Conservation (phyloP, 768 basidiomycete species). For the Leccinum boreale region DNA sequence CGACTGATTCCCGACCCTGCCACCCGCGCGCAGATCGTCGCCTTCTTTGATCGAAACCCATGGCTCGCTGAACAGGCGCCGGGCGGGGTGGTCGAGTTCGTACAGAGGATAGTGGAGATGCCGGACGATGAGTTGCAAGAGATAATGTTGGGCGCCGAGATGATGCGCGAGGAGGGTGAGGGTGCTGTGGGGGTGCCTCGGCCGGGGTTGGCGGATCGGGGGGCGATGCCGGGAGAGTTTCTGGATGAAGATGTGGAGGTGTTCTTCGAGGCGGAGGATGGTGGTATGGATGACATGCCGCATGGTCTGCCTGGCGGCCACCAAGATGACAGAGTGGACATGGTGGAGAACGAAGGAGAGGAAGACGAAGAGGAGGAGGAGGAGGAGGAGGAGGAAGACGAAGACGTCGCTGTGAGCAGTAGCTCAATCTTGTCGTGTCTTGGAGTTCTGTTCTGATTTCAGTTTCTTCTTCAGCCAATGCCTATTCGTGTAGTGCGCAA, state of each 20-base stretch:
- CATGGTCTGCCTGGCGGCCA: constrained; percentile 20
- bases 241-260: constrained; percentile 33
- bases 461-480: constrained; percentile 43
- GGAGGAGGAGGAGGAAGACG: constrained; percentile 31
- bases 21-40: constrained; percentile 57
- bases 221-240: constrained; percentile 45
- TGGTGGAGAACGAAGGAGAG: constrained; percentile 41
- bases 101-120: constrained; percentile 51
- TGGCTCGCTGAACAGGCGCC: constrained; percentile 55
- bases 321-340: constrained; percentile 24
- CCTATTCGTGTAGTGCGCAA: constrained; percentile 57
- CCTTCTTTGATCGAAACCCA: constrained; percentile 57
- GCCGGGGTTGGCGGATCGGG: constrained; percentile 20
- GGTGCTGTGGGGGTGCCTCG: constrained; percentile 22
- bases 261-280: constrained; percentile 23
- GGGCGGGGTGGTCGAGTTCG: constrained; percentile 64
- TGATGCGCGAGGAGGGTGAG: constrained; percentile 33
- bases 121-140: constrained; percentile 60
- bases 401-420: constrained; percentile 44
- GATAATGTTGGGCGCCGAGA: constrained; percentile 48
- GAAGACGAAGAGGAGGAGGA: constrained; percentile 27
- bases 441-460: not conserved
- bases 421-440: no score
- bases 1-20: constrained; percentile 56
- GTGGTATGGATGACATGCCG: constrained; percentile 18